Base-by-base conservation (phyloP, 345 rosid genomes). In the Mangifera indica region DNA sequence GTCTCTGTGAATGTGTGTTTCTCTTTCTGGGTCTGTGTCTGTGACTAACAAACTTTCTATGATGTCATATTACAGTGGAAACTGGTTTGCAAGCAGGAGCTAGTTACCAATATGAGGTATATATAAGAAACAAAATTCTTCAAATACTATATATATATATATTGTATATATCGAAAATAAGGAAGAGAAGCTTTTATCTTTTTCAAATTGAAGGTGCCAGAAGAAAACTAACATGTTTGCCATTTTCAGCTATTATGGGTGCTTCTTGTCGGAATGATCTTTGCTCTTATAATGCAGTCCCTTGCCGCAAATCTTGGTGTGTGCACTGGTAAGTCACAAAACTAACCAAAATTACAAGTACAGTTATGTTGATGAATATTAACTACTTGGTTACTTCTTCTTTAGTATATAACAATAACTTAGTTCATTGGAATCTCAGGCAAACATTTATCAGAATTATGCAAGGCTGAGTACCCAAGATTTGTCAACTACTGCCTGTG, bases 251-350 rank as follows among this genome's bases (percentile, higher is more conserved):
- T 89, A 4, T 78, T 87, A 13, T 89, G 95, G 95, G 83, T 87
- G 54, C 58, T 87, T 26, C 78, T 89, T 7, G 67, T 87, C 24
- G 95, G n/a, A n/a, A n/a, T n/a, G n/a, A n/a, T n/a, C n/a, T n/a
- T n/a, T n/a, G n/a, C n/a, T n/a, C n/a, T n/a, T n/a, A n/a, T n/a
- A n/a, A n/a, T n/a, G n/a, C n/a, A n/a, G n/a, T n/a, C n/a, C n/a
- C n/a, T n/a, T n/a, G 95, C 90, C 6, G 95, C 92, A 21, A 89
- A 89, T 80, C 87, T 89, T 37, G 95, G 94, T 32, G 94, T 86
- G 1, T 82, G 80, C 84, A 87, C 94, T 1, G 90, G 90, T 87
- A 74, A 74, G 70, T 49, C 32, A 46, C 37, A 34, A 34, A 32
- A 34, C 37, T 34, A 34, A 3, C 4, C 2, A 1, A 34, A 34